Base-by-base conservation (phyloP, 176 grass and related monocot genomes). In the Thinopyrum elongatum region DNA sequence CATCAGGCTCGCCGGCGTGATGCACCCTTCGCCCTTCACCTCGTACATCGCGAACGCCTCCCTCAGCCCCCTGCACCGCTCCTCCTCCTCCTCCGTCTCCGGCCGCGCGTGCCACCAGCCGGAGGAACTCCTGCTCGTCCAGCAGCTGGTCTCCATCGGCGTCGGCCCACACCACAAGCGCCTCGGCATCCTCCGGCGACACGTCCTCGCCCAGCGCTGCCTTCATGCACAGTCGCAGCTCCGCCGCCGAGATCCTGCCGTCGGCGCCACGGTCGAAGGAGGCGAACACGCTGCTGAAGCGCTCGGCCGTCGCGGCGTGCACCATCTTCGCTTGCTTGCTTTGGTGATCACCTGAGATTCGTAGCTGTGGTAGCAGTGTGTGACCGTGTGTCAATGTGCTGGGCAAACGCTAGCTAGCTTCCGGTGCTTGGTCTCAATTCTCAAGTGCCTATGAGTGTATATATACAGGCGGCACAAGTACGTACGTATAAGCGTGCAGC, bases 1-100 rank as follows among this genome's bases (percentile, higher is more conserved):
- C 62, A 85, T 89, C 47, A 89, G 10, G 78, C 88, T 85, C 10
- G 67, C 10, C 78, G 88, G 83, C 16, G 88, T 89, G 88, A 86
- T 89, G 70, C 78, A 60, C 1, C 78, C 88, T 9, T 80, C 4
- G 5, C 88, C 88, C 31, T 82, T 23, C 83, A 82, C 81, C 29
- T 81, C 62, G 78, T 90, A 90, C 88, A 86, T 82, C 28, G 28
- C 0, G 12, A 90, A 90, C 36, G 78, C 88, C 36, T 82, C 83
- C 47, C 5, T 81, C 0, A 89, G 28, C 3, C 12, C 80, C 19
- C 76, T 22, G 23, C 65, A 30, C n/a, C 30, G 26, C 23, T 84
- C 65, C 67, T 46, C 82, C 41, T 67, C 79, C 0, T 15, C 58
- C 0, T 76, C 57, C 1, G 15, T 57, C 4, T 42, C 61, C 10